phyloP scores from a whole-genome alignment of 2,329 filamentous ascomycete genomes.

The Davidsoniella eucalypti region DNA sequence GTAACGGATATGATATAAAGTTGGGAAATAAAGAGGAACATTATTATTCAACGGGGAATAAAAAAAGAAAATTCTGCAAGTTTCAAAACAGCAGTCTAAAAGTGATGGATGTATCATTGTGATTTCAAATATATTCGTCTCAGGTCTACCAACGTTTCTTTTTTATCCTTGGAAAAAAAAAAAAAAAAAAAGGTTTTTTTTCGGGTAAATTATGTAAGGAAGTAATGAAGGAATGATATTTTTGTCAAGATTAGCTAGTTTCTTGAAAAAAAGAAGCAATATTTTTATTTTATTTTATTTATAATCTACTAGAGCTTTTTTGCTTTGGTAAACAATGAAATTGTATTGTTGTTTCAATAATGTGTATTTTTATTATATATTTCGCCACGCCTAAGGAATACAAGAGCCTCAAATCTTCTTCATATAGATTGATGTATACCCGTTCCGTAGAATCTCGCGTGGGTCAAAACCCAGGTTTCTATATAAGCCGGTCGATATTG shows the following conservation, averaged over 20 bases:
- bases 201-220: too few relatives aligned
- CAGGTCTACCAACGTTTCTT: background rate
- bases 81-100: background rate
- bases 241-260: too few relatives aligned
- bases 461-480: slow-evolving; percentile 28
- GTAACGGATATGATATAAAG: background rate
- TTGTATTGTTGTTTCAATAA: background rate
- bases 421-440: too few relatives aligned
- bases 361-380: background rate
- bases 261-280: too few relatives aligned
- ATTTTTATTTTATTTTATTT: too few relatives aligned
- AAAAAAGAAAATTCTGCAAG: background rate
- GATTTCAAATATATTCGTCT: background rate
- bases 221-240: too few relatives aligned
- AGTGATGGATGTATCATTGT: background rate
- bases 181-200: background rate
- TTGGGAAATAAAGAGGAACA: background rate
- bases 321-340: too few relatives aligned
- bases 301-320: too few relatives aligned
- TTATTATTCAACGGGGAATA: background rate
- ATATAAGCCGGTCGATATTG: slow-evolving; percentile 19
- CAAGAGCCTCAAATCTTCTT: background rate
- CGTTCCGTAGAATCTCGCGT: slow-evolving; percentile 21
- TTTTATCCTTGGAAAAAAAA: background rate
- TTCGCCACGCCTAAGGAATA: slow-evolving; percentile 10